Evolutionary conservation across 306 rosid genomes (phyloP).

Genomic region (Abrus pulchellus): DNA sequence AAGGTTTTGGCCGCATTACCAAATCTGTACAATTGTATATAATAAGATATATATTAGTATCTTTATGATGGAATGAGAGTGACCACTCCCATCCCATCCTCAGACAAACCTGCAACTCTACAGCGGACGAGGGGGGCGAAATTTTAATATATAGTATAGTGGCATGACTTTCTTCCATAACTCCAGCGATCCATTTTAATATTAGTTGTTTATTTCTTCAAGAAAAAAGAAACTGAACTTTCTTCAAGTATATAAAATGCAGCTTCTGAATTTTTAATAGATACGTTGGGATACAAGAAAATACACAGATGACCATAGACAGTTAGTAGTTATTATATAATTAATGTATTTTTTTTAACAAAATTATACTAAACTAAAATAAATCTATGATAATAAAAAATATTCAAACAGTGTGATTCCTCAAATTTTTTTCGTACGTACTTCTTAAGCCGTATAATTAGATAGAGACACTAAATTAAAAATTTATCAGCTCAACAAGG

Average conservation of each 20-base stretch:
- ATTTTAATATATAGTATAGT: background rate
- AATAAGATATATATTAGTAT: background rate
- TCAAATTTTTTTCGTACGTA: background rate
- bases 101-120: slow-evolving; percentile 47
- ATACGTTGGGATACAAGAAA: background rate
- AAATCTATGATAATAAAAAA: background rate
- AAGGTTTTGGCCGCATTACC: slow-evolving; percentile 54
- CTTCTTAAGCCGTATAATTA: background rate
- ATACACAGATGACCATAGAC: background rate
- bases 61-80: slow-evolving; percentile 50
- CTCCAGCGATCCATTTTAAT: slow-evolving; percentile 1
- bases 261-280: background rate
- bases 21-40: slow-evolving; percentile 39
- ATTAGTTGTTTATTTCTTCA: background rate
- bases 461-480: background rate
- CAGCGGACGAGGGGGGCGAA: slow-evolving; percentile 65
- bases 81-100: slow-evolving; percentile 48
- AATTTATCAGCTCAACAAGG: background rate
- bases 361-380: background rate
- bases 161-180: slow-evolving; percentile 30
- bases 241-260: background rate
- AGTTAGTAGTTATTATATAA: background rate
- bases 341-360: background rate
- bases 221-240: background rate
- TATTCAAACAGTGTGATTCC: background rate